A percentile compares a stretch with the other conserved stretches of the same genome.
Conservation (phyloP, 2,329 filamentous ascomycete genomes). For the Alternaria solani region DNA sequence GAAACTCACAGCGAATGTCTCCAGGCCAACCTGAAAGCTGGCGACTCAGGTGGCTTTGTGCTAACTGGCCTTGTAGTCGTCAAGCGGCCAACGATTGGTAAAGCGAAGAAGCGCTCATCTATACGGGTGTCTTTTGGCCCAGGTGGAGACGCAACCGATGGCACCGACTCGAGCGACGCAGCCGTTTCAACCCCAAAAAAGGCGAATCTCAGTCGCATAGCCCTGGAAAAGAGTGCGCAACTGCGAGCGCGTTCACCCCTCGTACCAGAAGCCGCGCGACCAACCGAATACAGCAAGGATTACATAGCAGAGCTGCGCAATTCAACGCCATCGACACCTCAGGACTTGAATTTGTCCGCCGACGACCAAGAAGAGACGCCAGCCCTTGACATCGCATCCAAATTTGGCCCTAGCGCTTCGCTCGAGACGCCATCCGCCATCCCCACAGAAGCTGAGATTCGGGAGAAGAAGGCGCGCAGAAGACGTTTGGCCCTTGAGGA, state of each 20-base stretch:
- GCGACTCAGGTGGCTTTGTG: conserved; percentile 49
- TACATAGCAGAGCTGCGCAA: conserved; percentile 85
- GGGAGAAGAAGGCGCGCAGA: conserved; percentile 87
- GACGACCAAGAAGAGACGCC: conserved; percentile 56
- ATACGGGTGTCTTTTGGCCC: conserved; percentile 81
- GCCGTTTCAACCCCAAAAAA: conserved; percentile 70
- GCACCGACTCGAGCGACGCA: conserved; percentile 57
- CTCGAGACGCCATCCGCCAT: conserved; percentile 61
- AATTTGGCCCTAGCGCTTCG: conserved; percentile 64
- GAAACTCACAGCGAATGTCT: conserved; percentile 17
- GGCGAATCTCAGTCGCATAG: conserved; percentile 67
- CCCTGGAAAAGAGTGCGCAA: conserved; percentile 71
- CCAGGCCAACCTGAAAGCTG: conserved; percentile 16
- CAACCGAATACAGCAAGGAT: conserved; percentile 78
- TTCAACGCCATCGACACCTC: conserved; percentile 84
- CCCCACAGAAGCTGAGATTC: conserved; percentile 83
- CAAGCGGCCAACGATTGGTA: conserved; percentile 61
- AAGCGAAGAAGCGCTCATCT: conserved; percentile 74
- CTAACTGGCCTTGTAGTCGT: conserved; percentile 60
- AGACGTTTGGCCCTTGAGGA: conserved; percentile 79
- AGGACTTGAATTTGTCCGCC: conserved; percentile 58
- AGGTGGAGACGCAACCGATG: conserved; percentile 61
- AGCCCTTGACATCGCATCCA: conserved; percentile 57
- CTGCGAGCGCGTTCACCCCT: conserved; percentile 62
- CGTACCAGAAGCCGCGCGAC: conserved; percentile 60